These are phyloP conservation scores for Dactylonectria macrodidyma DNA, from an alignment of 2,329 filamentous ascomycete genomes.

Conservation along the genomic window DNA sequence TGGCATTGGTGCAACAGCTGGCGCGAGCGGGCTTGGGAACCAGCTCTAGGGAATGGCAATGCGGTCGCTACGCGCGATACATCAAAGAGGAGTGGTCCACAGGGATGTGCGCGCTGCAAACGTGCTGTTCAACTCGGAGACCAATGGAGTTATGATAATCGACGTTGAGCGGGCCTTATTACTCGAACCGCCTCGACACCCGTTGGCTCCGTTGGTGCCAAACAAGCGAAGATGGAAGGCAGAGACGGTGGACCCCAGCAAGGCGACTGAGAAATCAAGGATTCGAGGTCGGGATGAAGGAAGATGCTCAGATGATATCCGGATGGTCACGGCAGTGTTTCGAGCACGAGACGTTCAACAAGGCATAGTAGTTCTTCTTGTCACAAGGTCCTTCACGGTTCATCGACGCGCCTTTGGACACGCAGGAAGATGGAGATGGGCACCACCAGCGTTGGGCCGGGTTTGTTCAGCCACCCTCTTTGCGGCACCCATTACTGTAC, in stretches of 20 bases:
- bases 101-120: too few relatives aligned
- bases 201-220: conserved; percentile 38
- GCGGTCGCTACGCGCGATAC: conserved; percentile 40
- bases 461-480: background rate
- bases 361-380: too few relatives aligned
- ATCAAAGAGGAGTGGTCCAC: conserved; percentile 42
- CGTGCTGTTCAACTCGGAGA: conserved; percentile 39
- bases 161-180: conserved; percentile 31
- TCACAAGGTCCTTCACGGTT: too few relatives aligned
- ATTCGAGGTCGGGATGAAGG: background rate
- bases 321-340: too few relatives aligned
- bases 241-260: conserved; percentile 13
- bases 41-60: conserved; percentile 31
- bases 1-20: conserved; percentile 5
- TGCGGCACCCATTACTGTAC: background rate
- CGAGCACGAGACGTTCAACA: too few relatives aligned
- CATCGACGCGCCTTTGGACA: too few relatives aligned
- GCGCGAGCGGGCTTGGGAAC: background rate
- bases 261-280: background rate
- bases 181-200: conserved; percentile 33
- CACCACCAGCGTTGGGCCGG: too few relatives aligned
- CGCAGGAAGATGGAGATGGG: too few relatives aligned
- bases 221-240: conserved; percentile 39
- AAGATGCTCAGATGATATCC: background rate
- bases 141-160: conserved; percentile 48